These are phyloP conservation scores for Aspergillus bertholletiae DNA, from an alignment of 495 filamentous ascomycete genomes.

Conservation along the genomic window DNA sequence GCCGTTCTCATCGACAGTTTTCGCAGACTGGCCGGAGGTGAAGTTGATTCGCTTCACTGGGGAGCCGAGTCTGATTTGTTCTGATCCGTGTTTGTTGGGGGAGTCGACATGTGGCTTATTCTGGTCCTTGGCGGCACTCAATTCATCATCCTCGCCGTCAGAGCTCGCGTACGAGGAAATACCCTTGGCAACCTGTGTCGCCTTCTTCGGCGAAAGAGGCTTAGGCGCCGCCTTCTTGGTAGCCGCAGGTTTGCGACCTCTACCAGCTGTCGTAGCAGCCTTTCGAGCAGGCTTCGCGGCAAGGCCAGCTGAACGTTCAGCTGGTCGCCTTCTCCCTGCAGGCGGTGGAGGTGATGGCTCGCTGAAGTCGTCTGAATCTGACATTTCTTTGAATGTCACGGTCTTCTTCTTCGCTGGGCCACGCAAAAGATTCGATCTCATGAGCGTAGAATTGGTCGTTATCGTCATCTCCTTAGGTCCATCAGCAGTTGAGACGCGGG, in stretches of 20 bases:
- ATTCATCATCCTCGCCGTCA: conserved; percentile 51
- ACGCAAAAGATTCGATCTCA: conserved; percentile 36
- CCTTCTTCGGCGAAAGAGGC: conserved; percentile 56
- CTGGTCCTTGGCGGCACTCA: conserved; percentile 39
- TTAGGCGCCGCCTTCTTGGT: conserved; percentile 29
- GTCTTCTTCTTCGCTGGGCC: conserved; percentile 49
- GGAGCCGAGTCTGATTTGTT: conserved; percentile 29
- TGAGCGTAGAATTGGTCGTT: conserved; percentile 27
- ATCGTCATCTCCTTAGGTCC: conserved; percentile 27
- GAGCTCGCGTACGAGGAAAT: conserved; percentile 38
- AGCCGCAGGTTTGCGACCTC: conserved; percentile 38
- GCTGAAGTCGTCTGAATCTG: conserved; percentile 31
- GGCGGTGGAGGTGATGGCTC: conserved; percentile 19
- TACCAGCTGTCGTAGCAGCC: conserved; percentile 21
- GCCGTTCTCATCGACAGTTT: conserved; percentile 35
- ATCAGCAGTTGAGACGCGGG: conserved; percentile 19
- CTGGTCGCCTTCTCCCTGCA: conserved; percentile 20
- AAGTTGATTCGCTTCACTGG: conserved; percentile 43
- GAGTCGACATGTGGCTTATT: conserved; percentile 36
- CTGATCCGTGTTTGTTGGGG: conserved; percentile 31
- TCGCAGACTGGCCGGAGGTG: conserved; percentile 26
- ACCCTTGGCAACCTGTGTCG: conserved; percentile 48
- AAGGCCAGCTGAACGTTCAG: conserved; percentile 30
- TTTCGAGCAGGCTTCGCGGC: conserved; percentile 50
- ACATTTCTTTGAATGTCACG: conserved; percentile 49